These are phyloP conservation scores for Boletus tomentosulus DNA, from an alignment of 768 basidiomycete species.

Conservation along the genomic window DNA sequence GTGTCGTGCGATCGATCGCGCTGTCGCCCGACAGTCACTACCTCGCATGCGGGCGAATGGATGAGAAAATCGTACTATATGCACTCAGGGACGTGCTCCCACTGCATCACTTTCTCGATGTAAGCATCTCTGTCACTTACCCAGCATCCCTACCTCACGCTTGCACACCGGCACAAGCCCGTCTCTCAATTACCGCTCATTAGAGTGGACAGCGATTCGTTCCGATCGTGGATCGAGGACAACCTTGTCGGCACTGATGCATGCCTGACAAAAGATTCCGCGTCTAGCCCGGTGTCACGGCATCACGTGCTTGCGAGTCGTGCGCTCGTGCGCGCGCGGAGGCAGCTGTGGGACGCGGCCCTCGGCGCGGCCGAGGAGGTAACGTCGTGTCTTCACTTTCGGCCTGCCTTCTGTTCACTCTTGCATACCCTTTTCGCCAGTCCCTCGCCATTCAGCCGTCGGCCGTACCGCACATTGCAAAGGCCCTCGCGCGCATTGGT, in stretches of 20 bases:
- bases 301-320: neutral
- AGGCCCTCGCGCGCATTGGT: conserved; percentile 1
- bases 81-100: conserved; percentile 3
- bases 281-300: neutral
- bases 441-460: neutral
- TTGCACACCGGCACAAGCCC: neutral
- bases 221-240: conserved; percentile 6
- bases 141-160: neutral
- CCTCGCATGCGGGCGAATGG: neutral
- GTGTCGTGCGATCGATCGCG: neutral
- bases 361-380: neutral
- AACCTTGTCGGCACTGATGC: neutral
- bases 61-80: neutral
- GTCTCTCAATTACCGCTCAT: conserved; percentile 2
- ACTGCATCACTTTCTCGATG: neutral
- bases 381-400: neutral
- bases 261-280: neutral
- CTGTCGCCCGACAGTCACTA: neutral
- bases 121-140: neutral
- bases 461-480: conserved; percentile 2
- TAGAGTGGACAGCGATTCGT: neutral
- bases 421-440: neutral
- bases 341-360: neutral
- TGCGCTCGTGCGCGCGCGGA: neutral
- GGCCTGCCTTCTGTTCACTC: neutral